Base-by-base conservation (phyloP, 2,329 filamentous ascomycete species). In the Pseudonectria buxi region DNA sequence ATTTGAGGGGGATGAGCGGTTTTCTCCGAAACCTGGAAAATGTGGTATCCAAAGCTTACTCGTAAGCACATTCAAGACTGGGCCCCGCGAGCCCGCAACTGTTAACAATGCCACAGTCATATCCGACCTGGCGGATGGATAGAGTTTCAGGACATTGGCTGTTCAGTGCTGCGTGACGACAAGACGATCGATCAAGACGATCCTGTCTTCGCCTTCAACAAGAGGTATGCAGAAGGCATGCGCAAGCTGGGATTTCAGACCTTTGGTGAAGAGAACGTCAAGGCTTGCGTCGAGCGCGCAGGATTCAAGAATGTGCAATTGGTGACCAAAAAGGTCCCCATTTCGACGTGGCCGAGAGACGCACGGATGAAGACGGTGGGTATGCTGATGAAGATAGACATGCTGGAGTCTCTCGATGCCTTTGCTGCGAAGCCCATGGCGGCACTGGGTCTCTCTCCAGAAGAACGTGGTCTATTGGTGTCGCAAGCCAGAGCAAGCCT, bases 1-100 rank as follows among this genome's bases (percentile, higher is more conserved):
- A 67, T 63, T 71, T 67, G 48, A 66, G 58, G 47, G 68, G 50
- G 49, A 70, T 61, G 63, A 74, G 64, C 47, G 63, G 44, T 16
- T 64, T 69, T 22, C 64, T 83, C 27, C 58, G 63, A n/a, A 64
- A 81, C 46, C 49, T 75, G 14, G 53, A 61, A 14, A 62, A 67
- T 30, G 63, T 75, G 5, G 71, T 73, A 39, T 39, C 44, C 15
- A 57, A 59, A 31, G 53, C 57, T 11, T 64, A 59, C 40, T 45
- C 51, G 61, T 61, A 43, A 26, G 51, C 13, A 7, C 7, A 13
- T 7, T 13, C 10, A 28, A 1, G n/a, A 24, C 27, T 32, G 10
- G 12, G 3, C 26, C 22, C 30, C 11, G 14, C 12, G 25, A 12
- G 2, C 7, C 22, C 26, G 14, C 18, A 22, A 22, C 18, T 22